Evolutionary conservation across 1,139 yeast genomes (phyloP).

Genomic region (Hyphopichia fennica): DNA sequence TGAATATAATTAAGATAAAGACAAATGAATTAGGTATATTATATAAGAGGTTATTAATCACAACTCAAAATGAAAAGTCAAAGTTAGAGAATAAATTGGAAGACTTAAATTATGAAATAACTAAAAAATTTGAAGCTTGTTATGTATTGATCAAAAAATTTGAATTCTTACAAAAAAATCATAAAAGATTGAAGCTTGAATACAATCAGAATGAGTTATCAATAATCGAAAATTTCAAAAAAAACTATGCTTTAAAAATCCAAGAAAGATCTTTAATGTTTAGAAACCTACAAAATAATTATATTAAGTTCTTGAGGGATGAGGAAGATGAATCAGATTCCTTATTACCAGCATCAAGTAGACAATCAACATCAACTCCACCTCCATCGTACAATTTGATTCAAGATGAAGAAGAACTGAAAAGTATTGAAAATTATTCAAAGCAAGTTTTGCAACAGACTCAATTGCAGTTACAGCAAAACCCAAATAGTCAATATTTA

Average conservation of each 20-base stretch:
- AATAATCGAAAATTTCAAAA: conserved; percentile 78
- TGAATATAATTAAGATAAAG: conserved; percentile 49
- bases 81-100: conserved; percentile 70
- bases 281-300: conserved; percentile 84
- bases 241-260: conserved; percentile 79
- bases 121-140: conserved; percentile 72
- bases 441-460: conserved; percentile 43
- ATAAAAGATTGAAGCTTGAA: conserved; percentile 31
- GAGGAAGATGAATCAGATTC: conserved; percentile 57
- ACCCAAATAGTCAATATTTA: conserved; percentile 42
- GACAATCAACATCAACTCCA: conserved; percentile 7
- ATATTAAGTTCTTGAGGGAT: conserved; percentile 71
- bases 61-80: conserved; percentile 79
- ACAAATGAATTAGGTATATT: conserved; percentile 61
- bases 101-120: conserved; percentile 68
- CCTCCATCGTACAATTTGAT: conserved; percentile 18
- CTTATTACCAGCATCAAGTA: conserved; percentile 10
- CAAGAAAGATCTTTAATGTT: conserved; percentile 77
- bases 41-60: conserved; percentile 80
- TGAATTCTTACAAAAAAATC: conserved; percentile 48
- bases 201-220: conserved; percentile 53
- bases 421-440: conserved; percentile 45
- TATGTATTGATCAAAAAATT: conserved; percentile 73
- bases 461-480: conserved; percentile 40
- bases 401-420: conserved; percentile 44